Evolutionary conservation across 345 rosid genomes (phyloP), one percentile per base, ranked within the genome.

Genomic region (Acer campestre): DNA sequence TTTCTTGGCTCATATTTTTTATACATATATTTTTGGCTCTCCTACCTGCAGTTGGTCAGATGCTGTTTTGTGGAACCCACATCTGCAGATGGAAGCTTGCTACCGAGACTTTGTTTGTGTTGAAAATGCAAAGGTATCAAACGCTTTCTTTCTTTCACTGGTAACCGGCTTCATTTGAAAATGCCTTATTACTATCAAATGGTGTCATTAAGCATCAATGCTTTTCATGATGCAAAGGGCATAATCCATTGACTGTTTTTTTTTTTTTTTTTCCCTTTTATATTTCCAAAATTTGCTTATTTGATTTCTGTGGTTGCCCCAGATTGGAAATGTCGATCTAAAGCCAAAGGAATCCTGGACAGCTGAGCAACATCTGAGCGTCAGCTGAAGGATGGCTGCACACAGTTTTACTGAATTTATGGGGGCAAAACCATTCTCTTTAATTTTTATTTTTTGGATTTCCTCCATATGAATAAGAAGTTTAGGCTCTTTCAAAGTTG

Each of bases 1-100:
- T 75, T 70, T 44, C 13, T 56, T 14, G 20, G 4, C 4, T 14
- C 49, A 38, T 42, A 10, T 67, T 55, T 64, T 75, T 27, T 59
- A 16, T 18, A 20, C 62, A 4, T 18, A 20, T 61, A 4, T 81
- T 75, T 80, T 59, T 77, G 68, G 31, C 65, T 38, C 65, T 62
- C 61, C 29, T 31, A 63, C 40, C 53, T 81, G 78, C 84, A 93
- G 98, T 82, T 95, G 99, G 99, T 90, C 97, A 3, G 99, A 93
- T 85, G 90, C 91, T 20, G 99, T 95, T 79, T 68, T 95, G 68
- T 93, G 99, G 98, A 93, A 93, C 77, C 98, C 99, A 10, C 93
- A 93, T 85, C 71, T 83, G 44, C 97, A 91, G 88, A 92, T 93
- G 99, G 99, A 93, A 81, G 94, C 99, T 23, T 93, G 91, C 79